Conservation (phyloP, 306 rosid genomes). For the Fragaria vesca region DNA sequence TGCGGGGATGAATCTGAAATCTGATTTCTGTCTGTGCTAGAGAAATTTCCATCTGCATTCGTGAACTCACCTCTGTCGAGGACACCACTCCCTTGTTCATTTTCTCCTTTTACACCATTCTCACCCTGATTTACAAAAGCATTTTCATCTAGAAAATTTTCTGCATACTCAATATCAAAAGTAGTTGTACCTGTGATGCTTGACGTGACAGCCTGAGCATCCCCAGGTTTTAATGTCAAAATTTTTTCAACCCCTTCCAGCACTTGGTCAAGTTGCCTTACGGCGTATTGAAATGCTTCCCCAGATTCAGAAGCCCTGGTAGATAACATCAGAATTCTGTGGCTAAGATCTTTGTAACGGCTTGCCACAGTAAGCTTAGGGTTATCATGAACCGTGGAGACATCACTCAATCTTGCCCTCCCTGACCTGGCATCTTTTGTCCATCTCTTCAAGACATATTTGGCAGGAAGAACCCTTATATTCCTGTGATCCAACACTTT, state of each 20-base stretch:
- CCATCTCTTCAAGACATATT: conserved; percentile 62
- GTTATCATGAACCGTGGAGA: conserved; percentile 33
- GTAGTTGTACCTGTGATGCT: conserved; percentile 39
- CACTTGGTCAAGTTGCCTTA: conserved; percentile 47
- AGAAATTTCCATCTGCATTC: conserved; percentile 25
- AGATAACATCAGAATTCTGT: conserved; percentile 46
- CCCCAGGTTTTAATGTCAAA: conserved; percentile 35
- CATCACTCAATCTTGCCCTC: conserved; percentile 27
- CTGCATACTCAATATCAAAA: conserved; percentile 44
- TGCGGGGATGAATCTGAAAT: conserved; percentile 36
- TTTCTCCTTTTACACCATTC: conserved; percentile 27
- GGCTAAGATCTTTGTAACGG: conserved; percentile 57
- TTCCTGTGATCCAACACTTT: conserved; percentile 63
- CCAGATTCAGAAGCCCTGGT: conserved; percentile 59
- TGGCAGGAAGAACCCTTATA: conserved; percentile 56
- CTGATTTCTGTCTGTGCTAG: conserved; percentile 33
- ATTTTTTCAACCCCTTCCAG: conserved; percentile 64
- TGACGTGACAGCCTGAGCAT: conserved; percentile 45
- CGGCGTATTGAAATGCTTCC: conserved; percentile 53
- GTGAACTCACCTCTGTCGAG: conserved; percentile 21
- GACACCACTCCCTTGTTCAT: conserved; percentile 24
- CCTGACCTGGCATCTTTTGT: conserved; percentile 49
- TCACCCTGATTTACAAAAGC: conserved; percentile 43
- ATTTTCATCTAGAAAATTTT: conserved; percentile 42
- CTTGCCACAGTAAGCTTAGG: conserved; percentile 40